Conservation (phyloP, 345 rosid genomes). For the Eucalyptus albens region DNA sequence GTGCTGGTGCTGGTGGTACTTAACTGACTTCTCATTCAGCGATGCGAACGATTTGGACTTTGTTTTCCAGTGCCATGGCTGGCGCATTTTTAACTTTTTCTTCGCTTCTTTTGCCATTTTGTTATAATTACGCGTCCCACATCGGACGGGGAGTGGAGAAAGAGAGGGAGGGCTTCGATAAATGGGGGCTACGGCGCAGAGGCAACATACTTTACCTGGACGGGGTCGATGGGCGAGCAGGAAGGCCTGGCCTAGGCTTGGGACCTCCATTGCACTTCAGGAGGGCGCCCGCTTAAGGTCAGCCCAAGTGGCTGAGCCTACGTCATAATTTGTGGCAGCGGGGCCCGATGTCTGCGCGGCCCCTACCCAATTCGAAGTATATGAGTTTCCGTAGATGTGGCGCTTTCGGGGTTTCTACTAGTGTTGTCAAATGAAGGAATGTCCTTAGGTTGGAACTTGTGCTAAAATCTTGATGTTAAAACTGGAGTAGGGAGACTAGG, state of each 20-base stretch:
- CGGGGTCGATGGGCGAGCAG: conserved; percentile 1
- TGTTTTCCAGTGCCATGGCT: neutral
- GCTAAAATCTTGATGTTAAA: no score
- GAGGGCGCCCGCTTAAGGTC: conserved; percentile 7
- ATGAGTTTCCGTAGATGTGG: fast-evolving
- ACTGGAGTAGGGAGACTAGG: neutral
- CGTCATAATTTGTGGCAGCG: conserved; percentile 6
- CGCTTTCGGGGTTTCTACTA: fast-evolving
- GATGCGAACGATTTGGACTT: neutral
- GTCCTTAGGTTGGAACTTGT: fast-evolving
- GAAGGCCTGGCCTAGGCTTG: neutral
- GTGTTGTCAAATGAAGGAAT: no score
- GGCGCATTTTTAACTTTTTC: no score
- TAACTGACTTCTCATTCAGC: neutral
- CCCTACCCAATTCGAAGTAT: fast-evolving
- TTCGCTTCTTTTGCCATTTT: neutral
- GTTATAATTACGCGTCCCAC: neutral
- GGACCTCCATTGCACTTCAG: neutral
- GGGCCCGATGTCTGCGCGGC: conserved; percentile 2
- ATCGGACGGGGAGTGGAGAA: neutral
- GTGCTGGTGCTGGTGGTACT: neutral
- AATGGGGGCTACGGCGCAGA: fast-evolving
- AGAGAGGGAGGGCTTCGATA: neutral
- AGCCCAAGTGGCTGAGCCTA: neutral
- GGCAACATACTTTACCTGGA: neutral